phyloP scores from a whole-genome alignment of 2,329 filamentous ascomycete genomes.

The Nectriaceae sp. region DNA sequence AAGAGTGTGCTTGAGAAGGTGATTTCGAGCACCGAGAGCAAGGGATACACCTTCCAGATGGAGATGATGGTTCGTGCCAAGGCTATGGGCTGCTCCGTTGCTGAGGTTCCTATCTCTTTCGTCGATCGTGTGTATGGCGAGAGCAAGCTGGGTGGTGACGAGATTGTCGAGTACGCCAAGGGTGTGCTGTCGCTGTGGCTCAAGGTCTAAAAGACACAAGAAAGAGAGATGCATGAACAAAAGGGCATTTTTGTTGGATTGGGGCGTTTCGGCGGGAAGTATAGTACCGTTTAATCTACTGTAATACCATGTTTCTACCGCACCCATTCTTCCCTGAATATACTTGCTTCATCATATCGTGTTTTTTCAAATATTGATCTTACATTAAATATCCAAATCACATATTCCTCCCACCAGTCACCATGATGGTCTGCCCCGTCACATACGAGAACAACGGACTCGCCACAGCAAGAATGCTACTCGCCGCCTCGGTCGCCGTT shows the following conservation, averaged over 20 bases:
- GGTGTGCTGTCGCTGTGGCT: conserved; percentile 77
- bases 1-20: conserved; percentile 85
- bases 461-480: conserved; percentile 73
- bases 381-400: conserved; percentile 28
- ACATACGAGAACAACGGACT: conserved; percentile 86
- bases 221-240: conserved; percentile 17
- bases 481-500: conserved; percentile 78
- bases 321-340: background rate
- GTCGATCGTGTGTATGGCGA: conserved; percentile 95
- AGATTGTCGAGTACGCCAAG: conserved; percentile 97
- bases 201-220: conserved; percentile 62
- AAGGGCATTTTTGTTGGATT: conserved; percentile 26
- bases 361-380: background rate
- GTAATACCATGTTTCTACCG: conserved; percentile 32
- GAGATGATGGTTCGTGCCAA: conserved; percentile 98
- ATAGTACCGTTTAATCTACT: conserved; percentile 34
- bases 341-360: background rate
- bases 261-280: conserved; percentile 32
- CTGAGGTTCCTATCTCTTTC: conserved; percentile 94
- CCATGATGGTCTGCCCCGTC: conserved; percentile 82
- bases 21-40: conserved; percentile 87
- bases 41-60: conserved; percentile 99
- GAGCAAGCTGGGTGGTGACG: conserved; percentile 89
- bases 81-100: conserved; percentile 90
- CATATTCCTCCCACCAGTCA: conserved; percentile 74